Base-by-base conservation (phyloP, 2,329 filamentous ascomycete species). In the Periconia macrospinosa region DNA sequence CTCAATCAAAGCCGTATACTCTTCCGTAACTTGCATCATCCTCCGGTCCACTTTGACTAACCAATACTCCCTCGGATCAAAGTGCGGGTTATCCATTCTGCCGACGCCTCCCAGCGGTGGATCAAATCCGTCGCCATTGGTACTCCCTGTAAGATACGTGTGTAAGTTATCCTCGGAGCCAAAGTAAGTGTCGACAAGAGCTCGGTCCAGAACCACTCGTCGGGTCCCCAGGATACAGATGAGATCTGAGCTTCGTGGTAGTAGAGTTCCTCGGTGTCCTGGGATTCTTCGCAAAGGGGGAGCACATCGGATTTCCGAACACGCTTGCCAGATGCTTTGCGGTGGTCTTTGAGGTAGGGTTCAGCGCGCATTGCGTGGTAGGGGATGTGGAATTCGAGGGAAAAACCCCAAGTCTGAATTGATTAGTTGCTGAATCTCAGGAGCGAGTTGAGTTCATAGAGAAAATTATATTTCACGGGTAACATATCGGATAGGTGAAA, bases 211-310 rank as follows among this genome's bases (percentile, higher is more conserved):
- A 59, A 63, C 17, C 37, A 52, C 46, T 62, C 59, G 20, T 60
- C 57, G 2, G 54, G 40, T 2, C 61, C 61, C 53, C 54, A 55
- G 3, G 49, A 60, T 15, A 63, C 46, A 0, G 61, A 63, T 7
- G 59, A 63, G 3, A 52, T 60, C 33, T 63, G 57, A 1, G 57
- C 61, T 50, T 62, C 57, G 27, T 63, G 58, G 27, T 57, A 61
- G 41, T 50, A 57, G 7, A 59, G 30, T 8, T 55, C 46, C 17
- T 61, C 47, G 1, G 43, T 2, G 15, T 59, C 57, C 15, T 18
- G 15, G 1, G 59, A 55, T n/a, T 49, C 23, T 3, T 3, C 8
- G 1, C 45, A 44, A 27, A 63, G 53, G 14, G 61, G 61, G 30
- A 63, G 51, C 11, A 47, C 7, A 11, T 49, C 52, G 27, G 49